Evolutionary conservation across 306 rosid genomes (phyloP).

Genomic region (Lotus japonicus): DNA sequence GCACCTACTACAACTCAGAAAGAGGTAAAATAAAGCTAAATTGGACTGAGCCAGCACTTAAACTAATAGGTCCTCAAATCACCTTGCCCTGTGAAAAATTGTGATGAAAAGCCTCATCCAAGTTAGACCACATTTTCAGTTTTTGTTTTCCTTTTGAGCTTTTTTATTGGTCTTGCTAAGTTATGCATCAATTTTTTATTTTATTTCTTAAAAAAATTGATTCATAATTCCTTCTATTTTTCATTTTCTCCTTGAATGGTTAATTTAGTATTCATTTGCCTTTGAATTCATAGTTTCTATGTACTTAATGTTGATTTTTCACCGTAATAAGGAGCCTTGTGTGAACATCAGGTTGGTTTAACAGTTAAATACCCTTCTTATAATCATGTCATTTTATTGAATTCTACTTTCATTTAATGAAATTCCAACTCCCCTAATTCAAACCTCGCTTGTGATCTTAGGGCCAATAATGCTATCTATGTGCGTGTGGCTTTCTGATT

Average conservation of each 20-base stretch:
- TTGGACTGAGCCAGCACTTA: not conserved
- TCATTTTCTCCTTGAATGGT: not conserved
- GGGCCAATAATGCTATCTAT: not conserved
- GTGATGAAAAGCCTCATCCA: not conserved
- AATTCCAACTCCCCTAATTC: not conserved
- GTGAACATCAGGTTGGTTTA: constrained; percentile 6
- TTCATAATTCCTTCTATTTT: not conserved
- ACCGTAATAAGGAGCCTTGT: not conserved
- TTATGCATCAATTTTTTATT: not conserved
- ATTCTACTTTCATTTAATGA: constrained; percentile 7
- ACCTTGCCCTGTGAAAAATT: not conserved
- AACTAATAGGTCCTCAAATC: not conserved
- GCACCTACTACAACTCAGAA: not conserved
- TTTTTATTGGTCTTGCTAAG: constrained; percentile 3
- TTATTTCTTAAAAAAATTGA: not conserved
- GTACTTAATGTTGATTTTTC: not conserved
- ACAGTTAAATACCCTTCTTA: not conserved
- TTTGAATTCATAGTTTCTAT: constrained; percentile 1
- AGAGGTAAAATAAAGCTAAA: not conserved
- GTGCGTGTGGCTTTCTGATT: not conserved
- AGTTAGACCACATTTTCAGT: not conserved
- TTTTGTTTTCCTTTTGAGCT: not conserved
- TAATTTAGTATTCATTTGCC: not conserved
- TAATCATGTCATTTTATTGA: constrained; percentile 6
- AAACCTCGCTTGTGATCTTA: not conserved